Base-by-base conservation (phyloP, 768 basidiomycete genomes). In the Russula brevipes region DNA sequence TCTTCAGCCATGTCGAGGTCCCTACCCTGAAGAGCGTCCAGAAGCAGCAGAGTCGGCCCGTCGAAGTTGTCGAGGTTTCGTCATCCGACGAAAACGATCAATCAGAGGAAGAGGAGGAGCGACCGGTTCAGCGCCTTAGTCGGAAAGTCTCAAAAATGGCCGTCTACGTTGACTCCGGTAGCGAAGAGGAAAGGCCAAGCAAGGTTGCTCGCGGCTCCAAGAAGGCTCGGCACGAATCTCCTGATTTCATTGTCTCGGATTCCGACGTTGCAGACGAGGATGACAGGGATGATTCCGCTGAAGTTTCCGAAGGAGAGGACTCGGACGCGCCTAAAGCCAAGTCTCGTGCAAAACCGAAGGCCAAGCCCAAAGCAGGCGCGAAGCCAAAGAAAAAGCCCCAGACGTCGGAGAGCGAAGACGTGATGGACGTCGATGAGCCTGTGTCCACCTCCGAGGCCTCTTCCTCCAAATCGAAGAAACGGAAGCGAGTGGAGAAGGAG, bases 371-470 rank as follows among this genome's bases (percentile, higher is more conserved):
- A n/a, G 16, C 60, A 33, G 51, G 38, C 12, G 41, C 61, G n/a
- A 75, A 73, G 60, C 60, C 72, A 16, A 69, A 74, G 58, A 58
- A 57, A 49, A 73, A 69, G 69, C 69, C 66, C 56, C 71, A 45
- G 56, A 61, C 62, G 54, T 68, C 66, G 4, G 61, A 67, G 3
- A 79, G 77, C 38, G 77, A 75, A 42, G 76, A 76, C n/a, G 72
- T 68, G 35, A 86, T 87, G 84, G 85, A 84, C 42, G 78, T 86
- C 19, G 85, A 86, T 54, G 79, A 82, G 7, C 75, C 68, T 24
- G 65, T 64, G n/a, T 73, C 77, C 10, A 64, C 74, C 12, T 72
- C 76, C 17, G 70, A 70, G 45, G 78, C 72, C 57, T 73, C 78
- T 6, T 70, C 73, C 11, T 76, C 76, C 72, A 64, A 54, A 2